Base-by-base conservation (phyloP, 164 flowering plant genomes). In the Vitis cinerea region DNA sequence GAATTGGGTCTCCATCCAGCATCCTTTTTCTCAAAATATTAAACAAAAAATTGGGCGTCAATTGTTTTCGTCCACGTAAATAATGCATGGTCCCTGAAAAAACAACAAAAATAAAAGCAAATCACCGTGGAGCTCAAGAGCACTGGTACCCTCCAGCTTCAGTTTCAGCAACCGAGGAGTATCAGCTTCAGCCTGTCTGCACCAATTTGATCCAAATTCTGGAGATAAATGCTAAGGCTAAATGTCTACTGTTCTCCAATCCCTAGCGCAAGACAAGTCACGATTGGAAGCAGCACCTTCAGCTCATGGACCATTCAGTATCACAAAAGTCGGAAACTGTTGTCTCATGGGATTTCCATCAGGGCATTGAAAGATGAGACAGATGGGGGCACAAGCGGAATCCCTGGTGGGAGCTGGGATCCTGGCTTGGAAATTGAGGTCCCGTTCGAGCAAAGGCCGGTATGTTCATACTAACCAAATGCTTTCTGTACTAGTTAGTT, bases 381-480 rank as follows among this genome's bases (percentile, higher is more conserved):
- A 16, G 77, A 78, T 62, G 94, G 89, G 14, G 87, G 85, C n/a
- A 75, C 69, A 0, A 78, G 92, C 61, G 82, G 89, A 44, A 85
- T 78, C 44, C 44, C 44, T 37, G 44, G 44, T 0, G 44, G 44
- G 44, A 86, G 85, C 53, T 94, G 99, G 98, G 92, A 92, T 17
- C 93, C 97, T 8, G 93, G 97, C 44, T 66, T 85, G 84, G 98
- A 94, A 82, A 78, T 90, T 15, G 95, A 89, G 83, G 97, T 94
- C 55, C 98, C 98, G 9, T 92, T 84, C 51, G 97, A 94, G 66
- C 98, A 94, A 79, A 80, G 97, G 55, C 98, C 98, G 77, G 98
- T 92, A 83, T 37, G 87, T 80, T 29, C 17, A 3, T 51, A 8
- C 9, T 49, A 54, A 56, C 14, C 4, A 9, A 11, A 4, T 12